Conservation (phyloP, 75 land plant genomes). For the Ceratopteris richardii region DNA sequence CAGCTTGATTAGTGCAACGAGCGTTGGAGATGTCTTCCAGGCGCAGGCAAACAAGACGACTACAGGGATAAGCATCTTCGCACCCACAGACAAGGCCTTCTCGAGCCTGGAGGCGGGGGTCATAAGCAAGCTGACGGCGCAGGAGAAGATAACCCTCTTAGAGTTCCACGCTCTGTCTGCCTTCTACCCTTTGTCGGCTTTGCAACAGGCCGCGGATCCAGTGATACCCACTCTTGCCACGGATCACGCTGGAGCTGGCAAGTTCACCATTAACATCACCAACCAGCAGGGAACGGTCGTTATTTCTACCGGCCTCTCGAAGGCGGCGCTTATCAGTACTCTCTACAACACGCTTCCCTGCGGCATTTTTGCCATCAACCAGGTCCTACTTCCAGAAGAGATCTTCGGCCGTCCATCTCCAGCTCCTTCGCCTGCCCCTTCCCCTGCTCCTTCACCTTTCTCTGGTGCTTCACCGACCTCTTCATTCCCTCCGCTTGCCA, state of each 20-base stretch:
- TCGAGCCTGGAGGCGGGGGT: slow-evolving; percentile 17
- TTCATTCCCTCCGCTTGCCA: background rate
- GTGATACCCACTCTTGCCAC: background rate
- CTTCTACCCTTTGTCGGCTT: background rate
- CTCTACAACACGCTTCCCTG: slow-evolving; percentile 62
- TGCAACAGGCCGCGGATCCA: slow-evolving; percentile 1
- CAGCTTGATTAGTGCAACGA: slow-evolving; percentile 50
- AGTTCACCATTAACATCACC: slow-evolving; percentile 54
- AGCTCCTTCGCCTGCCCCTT: background rate
- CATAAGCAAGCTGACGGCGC: slow-evolving; percentile 1
- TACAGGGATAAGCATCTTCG: slow-evolving; percentile 59
- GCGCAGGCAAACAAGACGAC: slow-evolving; percentile 33
- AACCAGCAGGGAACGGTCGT: slow-evolving; percentile 39
- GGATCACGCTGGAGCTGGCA: slow-evolving; percentile 40
- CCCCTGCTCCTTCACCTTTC: background rate
- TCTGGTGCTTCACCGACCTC: background rate
- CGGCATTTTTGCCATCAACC: slow-evolving; percentile 51
- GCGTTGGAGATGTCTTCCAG: slow-evolving; percentile 51
- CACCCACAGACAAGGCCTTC: slow-evolving; percentile 65
- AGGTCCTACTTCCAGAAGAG: slow-evolving; percentile 47
- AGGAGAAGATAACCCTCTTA: slow-evolving; percentile 6
- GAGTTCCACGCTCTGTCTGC: slow-evolving; percentile 3
- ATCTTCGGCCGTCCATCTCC: background rate
- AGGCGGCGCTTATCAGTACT: slow-evolving; percentile 49
- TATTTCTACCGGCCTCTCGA: slow-evolving; percentile 40